Conservation (phyloP, 2,329 filamentous ascomycete genomes). For the Anthostomella pinea region DNA sequence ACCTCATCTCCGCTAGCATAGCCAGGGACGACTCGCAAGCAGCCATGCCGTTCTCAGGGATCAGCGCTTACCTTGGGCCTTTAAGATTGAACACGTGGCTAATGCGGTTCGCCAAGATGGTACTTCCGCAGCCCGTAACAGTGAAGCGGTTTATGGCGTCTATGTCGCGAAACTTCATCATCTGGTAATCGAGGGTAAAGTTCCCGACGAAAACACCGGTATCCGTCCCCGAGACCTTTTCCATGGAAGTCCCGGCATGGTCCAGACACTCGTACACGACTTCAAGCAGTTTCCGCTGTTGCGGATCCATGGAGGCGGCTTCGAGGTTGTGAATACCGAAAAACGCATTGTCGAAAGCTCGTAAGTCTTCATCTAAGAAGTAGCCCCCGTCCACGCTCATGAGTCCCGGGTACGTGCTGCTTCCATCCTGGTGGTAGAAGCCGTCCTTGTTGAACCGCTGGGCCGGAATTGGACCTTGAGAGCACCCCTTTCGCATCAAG, state of each 20-base stretch:
- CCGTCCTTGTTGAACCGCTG: slow-evolving; percentile 6
- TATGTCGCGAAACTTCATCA: background rate
- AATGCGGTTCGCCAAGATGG: background rate
- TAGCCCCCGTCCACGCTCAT: slow-evolving; percentile 6
- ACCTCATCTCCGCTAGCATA: slow-evolving; percentile 8
- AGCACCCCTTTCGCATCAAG: background rate
- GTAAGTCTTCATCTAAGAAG: slow-evolving; percentile 9
- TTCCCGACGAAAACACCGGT: background rate
- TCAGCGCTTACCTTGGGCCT: background rate
- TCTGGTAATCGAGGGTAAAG: background rate
- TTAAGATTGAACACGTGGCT: background rate
- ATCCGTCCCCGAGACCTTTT: background rate
- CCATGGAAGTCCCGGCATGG: background rate
- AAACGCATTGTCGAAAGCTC: slow-evolving; percentile 8
- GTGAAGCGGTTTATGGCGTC: background rate
- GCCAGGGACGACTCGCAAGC: slow-evolving; percentile 4
- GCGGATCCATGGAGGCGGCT: background rate
- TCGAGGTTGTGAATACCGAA: slow-evolving; percentile 6
- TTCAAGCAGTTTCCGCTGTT: background rate
- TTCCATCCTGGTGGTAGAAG: slow-evolving; percentile 3
- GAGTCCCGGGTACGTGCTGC: background rate
- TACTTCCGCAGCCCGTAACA: background rate
- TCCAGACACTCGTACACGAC: background rate
- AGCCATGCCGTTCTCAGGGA: background rate
- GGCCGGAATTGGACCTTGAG: background rate